A percentile compares a stretch with the other conserved stretches of the same genome.
These are phyloP conservation scores for Nannochloris sp. DNA, from an alignment of 139 green algal species.

Conservation along the genomic window DNA sequence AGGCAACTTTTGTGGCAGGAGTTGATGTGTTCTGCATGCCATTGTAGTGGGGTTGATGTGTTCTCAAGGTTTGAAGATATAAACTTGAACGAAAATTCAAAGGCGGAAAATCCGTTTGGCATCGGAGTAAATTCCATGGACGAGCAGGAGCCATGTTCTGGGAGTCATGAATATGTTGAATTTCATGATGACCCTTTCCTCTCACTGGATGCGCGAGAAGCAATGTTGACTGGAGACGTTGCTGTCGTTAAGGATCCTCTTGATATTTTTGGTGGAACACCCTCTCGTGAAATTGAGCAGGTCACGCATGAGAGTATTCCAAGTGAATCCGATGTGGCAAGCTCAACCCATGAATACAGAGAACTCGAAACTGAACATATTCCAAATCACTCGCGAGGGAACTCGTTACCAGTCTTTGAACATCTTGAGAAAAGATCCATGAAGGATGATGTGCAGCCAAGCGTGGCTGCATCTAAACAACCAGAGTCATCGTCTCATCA, in stretches of 20 bases:
- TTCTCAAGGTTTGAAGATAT: too few relatives aligned
- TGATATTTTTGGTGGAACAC: conserved; percentile 21
- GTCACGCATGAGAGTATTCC: neutral
- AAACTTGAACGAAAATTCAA: too few relatives aligned
- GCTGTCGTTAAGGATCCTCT: conserved; percentile 16
- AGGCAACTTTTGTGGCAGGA: neutral
- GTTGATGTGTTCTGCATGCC: too few relatives aligned
- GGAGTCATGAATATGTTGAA: too few relatives aligned
- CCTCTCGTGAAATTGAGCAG: neutral
- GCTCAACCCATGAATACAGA: neutral
- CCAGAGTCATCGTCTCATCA: neutral
- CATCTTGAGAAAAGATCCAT: neutral
- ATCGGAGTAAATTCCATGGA: too few relatives aligned
- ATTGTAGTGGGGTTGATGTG: too few relatives aligned
- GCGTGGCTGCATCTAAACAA: neutral
- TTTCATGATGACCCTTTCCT: too few relatives aligned
- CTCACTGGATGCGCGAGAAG: too few relatives aligned
- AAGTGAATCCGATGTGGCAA: neutral
- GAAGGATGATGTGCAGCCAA: neutral
- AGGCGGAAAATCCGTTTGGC: too few relatives aligned
- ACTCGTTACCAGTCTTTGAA: neutral
- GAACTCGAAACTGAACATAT: neutral
- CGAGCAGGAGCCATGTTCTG: too few relatives aligned
- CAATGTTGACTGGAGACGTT: neutral
- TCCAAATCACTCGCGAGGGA: neutral